Evolutionary conservation across 345 rosid species (phyloP).

Genomic region (Cardamine occulta): DNA sequence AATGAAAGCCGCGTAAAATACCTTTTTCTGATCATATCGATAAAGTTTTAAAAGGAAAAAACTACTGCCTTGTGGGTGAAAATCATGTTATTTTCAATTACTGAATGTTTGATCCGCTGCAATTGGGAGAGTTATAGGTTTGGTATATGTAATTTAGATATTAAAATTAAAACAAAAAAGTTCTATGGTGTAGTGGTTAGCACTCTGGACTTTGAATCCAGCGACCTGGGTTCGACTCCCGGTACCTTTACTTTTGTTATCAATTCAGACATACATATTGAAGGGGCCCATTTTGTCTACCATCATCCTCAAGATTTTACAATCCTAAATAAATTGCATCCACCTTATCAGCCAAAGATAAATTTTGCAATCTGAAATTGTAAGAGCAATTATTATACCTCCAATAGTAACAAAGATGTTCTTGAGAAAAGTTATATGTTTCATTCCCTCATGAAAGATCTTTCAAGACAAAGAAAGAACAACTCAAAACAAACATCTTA

Average conservation of each 20-base stretch:
- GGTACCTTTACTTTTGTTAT: slow-evolving; percentile 54
- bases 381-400: neutral
- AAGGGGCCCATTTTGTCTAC: neutral
- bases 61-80: neutral
- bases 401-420: neutral
- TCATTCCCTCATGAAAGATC: neutral
- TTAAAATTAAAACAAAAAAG: slow-evolving; percentile 16
- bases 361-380: neutral
- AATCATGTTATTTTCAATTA: neutral
- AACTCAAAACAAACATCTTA: neutral
- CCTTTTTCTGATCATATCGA: neutral
- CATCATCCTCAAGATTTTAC: neutral
- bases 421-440: neutral
- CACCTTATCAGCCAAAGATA: neutral
- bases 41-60: too few species aligned
- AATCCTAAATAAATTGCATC: neutral
- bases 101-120: neutral
- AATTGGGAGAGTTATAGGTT: too few species aligned
- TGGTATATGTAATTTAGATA: accelerated
- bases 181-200: slow-evolving; percentile 99
- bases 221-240: slow-evolving; percentile 99
- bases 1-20: slow-evolving; percentile 29
- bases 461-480: slow-evolving; percentile 20
- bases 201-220: slow-evolving; percentile 99
- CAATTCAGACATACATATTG: neutral